Evolutionary conservation across 2,329 filamentous ascomycete species (phyloP).

Genomic region (Coniochaeta hoffmannii): DNA sequence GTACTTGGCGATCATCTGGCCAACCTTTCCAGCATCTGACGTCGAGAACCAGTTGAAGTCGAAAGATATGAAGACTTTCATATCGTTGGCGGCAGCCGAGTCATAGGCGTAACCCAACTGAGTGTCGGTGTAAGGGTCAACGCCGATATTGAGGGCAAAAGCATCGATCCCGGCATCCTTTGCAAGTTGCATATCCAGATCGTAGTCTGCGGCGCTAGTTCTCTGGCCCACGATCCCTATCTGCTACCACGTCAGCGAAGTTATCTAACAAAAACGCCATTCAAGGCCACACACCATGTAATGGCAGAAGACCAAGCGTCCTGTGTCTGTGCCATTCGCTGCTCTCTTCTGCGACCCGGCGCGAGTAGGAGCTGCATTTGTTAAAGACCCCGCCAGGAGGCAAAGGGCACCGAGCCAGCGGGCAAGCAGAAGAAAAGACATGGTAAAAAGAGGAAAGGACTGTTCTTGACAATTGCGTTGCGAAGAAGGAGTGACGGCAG

Average conservation of each 20-base stretch:
- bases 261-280: neutral
- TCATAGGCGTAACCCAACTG: slow-evolving; percentile 41
- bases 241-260: slow-evolving; percentile 3
- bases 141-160: slow-evolving; percentile 22
- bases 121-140: slow-evolving; percentile 32
- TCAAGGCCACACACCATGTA: slow-evolving; percentile 6
- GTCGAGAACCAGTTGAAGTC: slow-evolving; percentile 43
- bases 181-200: slow-evolving; percentile 9
- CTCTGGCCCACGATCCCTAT: slow-evolving; percentile 10
- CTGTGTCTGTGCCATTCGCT: slow-evolving; percentile 1
- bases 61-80: slow-evolving; percentile 51
- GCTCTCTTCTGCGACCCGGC: neutral
- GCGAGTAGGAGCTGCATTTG: slow-evolving; percentile 4
- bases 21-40: slow-evolving; percentile 29
- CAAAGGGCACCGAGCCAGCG: slow-evolving; percentile 7
- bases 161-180: slow-evolving; percentile 18
- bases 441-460: neutral
- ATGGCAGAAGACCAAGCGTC: slow-evolving; percentile 9
- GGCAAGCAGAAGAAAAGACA: slow-evolving; percentile 4
- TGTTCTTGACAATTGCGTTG: neutral
- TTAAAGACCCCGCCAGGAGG: slow-evolving; percentile 6
- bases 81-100: slow-evolving; percentile 36
- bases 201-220: slow-evolving; percentile 7
- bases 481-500: neutral
- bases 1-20: slow-evolving; percentile 38